A percentile compares a stretch with the other conserved stretches of the same genome.
Evolutionary conservation across 2,329 filamentous ascomycete species (phyloP).

Genomic region (Lasiodiplodia citricola): DNA sequence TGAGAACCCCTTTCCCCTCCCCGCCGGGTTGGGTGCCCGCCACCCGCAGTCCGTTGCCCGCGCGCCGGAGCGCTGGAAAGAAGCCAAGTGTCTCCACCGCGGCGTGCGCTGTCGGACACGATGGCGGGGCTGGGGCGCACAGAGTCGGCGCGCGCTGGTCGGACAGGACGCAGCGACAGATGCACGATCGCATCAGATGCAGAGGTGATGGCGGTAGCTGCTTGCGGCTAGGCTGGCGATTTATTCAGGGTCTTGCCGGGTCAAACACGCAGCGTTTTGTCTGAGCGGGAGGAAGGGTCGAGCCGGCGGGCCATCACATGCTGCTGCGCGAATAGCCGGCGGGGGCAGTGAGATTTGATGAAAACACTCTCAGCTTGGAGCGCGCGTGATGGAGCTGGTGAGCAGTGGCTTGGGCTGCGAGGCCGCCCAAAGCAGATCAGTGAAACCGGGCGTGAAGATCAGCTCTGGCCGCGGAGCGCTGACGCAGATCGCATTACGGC

Average conservation of each 20-base stretch:
- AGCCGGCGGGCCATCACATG: constrained; percentile 20
- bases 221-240: constrained; percentile 10
- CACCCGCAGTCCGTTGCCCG: neutral
- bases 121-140: constrained; percentile 20
- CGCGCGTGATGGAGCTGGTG: constrained; percentile 16
- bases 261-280: constrained; percentile 6
- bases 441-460: constrained; percentile 22
- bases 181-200: constrained; percentile 21
- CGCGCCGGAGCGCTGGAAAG: constrained; percentile 7
- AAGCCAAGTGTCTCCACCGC: constrained; percentile 5
- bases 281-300: constrained; percentile 21
- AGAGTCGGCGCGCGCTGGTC: neutral
- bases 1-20: constrained; percentile 4
- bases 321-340: constrained; percentile 9
- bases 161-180: constrained; percentile 4
- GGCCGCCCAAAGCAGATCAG: constrained; percentile 20
- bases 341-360: constrained; percentile 8
- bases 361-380: constrained; percentile 1
- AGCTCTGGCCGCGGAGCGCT: constrained; percentile 5
- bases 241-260: constrained; percentile 21
- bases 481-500: constrained; percentile 17
- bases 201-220: constrained; percentile 17
- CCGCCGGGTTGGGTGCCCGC: neutral
- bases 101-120: constrained; percentile 2
- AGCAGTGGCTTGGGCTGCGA: constrained; percentile 11